Evolutionary conservation across 352 stramenopile genomes (phyloP), one percentile per base, ranked within the genome.

Genomic region (Pythium biforme): DNA sequence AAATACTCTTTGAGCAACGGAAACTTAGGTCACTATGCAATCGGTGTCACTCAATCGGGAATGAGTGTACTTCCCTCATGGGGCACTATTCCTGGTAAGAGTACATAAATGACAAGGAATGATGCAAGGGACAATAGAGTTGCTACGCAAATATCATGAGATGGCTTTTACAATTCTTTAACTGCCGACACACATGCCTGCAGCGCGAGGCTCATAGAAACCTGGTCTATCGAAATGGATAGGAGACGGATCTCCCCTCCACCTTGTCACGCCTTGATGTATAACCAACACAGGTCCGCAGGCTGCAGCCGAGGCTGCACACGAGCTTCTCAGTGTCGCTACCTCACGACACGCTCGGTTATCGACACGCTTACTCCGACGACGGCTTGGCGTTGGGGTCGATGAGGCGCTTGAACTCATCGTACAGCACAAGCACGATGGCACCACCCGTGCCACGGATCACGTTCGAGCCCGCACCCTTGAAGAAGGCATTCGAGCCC

Each of bases 381-480:
- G 74, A 79, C 64, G 74, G 74, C 74, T 82, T 81, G 73, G 73
- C 73, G 68, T 76, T 76, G 39, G 74, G 74, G 64, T 76, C 67
- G 58, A 92, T 83, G 40, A 92, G 39, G 66, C 86, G 86, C 89
- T 99, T 99, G 86, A 99, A 98, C 83, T 99, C 96, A 68, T 98
- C 97, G 89, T 99, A 99, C 68, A 99, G 78, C 47, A 99, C 97
- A 81, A 99, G 91, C 62, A 99, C 96, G 58, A 99, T 87, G 56
- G 97, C 96, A 80, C 96, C 96, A 73, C 97, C 97, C 71, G 98
- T 98, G 67, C 96, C 98, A 97, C 97, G 96, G 74, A 99, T 96
- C 66, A 98, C 81, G 82, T 99, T 99, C 65, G 97, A 98, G 69
- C 94, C 95, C 57, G 97, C 97, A 73, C 97, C 97, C 94, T 99